phyloP scores from a whole-genome alignment of 768 basidiomycete species.

The Cyclocybe cylindracea region DNA sequence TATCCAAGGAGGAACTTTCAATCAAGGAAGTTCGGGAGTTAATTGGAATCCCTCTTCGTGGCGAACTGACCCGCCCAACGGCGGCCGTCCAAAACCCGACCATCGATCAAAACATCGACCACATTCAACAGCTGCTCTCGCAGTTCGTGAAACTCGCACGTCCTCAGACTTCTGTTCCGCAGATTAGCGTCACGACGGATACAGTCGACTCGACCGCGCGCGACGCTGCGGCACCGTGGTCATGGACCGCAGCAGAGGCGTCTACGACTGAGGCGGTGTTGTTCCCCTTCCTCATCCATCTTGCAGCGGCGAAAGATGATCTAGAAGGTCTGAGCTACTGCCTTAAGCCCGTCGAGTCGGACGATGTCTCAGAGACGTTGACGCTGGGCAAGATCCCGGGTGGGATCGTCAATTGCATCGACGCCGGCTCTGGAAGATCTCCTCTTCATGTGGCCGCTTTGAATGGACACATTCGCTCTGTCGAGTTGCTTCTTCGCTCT shows the following conservation, averaged over 20 bases:
- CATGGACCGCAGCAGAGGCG: constrained; percentile 77
- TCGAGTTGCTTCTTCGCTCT: constrained; percentile 56
- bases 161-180: constrained; percentile 33
- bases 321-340: constrained; percentile 63
- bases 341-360: constrained; percentile 35
- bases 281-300: constrained; percentile 76
- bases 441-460: constrained; percentile 81
- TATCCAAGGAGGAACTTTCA: constrained; percentile 82
- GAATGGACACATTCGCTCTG: constrained; percentile 53
- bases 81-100: constrained; percentile 44
- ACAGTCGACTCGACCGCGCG: constrained; percentile 38
- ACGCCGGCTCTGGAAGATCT: constrained; percentile 68
- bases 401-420: constrained; percentile 74
- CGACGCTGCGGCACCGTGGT: constrained; percentile 67
- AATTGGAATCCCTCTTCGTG: constrained; percentile 78
- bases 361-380: constrained; percentile 28
- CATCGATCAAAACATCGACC: constrained; percentile 53
- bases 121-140: constrained; percentile 63
- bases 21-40: constrained; percentile 70
- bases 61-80: constrained; percentile 73
- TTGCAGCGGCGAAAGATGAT: constrained; percentile 76
- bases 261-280: constrained; percentile 68
- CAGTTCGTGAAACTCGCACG: constrained; percentile 68
- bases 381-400: constrained; percentile 50
- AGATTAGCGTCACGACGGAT: constrained; percentile 38